Conservation (phyloP, 768 basidiomycete genomes). For the Suillus spraguei region DNA sequence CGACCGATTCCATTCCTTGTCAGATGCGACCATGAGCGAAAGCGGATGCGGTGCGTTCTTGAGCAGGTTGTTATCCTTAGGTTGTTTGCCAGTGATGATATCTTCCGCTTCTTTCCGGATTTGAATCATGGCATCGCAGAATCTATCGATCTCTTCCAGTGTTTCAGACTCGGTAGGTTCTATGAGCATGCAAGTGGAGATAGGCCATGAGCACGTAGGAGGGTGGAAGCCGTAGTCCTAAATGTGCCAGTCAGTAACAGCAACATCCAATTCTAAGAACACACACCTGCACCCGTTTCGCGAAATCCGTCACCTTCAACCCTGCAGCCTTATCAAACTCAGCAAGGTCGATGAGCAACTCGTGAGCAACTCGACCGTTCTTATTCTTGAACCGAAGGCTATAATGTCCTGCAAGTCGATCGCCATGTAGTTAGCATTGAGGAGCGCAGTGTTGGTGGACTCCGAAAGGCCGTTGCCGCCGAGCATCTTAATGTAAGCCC, state of each 20-base stretch:
- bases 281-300: slow-evolving; percentile 87
- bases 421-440: slow-evolving; percentile 98
- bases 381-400: slow-evolving; percentile 86
- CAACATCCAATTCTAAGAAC: background rate
- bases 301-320: slow-evolving; percentile 93
- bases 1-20: slow-evolving; percentile 85
- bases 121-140: slow-evolving; percentile 98
- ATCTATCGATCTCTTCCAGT: slow-evolving; percentile 92
- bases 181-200: slow-evolving; percentile 95
- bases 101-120: slow-evolving; percentile 93
- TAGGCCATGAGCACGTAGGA: slow-evolving; percentile 98
- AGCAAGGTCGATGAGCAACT: slow-evolving; percentile 91
- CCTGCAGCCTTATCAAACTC: slow-evolving; percentile 93
- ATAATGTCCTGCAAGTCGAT: slow-evolving; percentile 82
- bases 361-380: slow-evolving; percentile 93
- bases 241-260: background rate
- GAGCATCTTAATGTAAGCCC: slow-evolving; percentile 99
- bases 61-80: slow-evolving; percentile 88
- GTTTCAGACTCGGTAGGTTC: slow-evolving; percentile 98
- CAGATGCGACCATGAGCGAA: slow-evolving; percentile 67
- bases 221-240: slow-evolving; percentile 95
- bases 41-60: slow-evolving; percentile 95
- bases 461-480: slow-evolving; percentile 88
- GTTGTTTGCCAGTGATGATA: slow-evolving; percentile 83
- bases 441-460: slow-evolving; percentile 83